A percentile compares a stretch with the other conserved stretches of the same genome.
Evolutionary conservation across 345 rosid genomes (phyloP).

Genomic region (Diplotaxis tenuifolia): DNA sequence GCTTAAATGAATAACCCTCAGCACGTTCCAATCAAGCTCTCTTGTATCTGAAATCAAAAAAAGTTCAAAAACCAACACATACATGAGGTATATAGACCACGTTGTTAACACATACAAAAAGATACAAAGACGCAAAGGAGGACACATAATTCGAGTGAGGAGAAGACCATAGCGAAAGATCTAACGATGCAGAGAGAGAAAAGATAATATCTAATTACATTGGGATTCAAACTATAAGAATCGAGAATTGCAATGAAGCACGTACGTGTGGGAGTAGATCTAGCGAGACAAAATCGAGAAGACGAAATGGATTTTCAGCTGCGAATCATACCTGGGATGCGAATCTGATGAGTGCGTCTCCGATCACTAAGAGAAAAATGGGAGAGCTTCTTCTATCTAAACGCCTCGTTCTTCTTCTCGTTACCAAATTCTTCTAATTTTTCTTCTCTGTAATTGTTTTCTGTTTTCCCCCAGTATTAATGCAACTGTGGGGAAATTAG

Average conservation of each 20-base stretch:
- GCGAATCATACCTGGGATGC: constrained; percentile 21
- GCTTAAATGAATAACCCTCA: constrained; percentile 24
- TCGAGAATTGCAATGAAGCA: not conserved
- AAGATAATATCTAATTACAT: not conserved
- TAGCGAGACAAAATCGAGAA: not conserved
- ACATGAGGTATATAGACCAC: constrained; percentile 4
- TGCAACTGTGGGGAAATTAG: not conserved
- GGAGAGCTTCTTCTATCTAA: not conserved
- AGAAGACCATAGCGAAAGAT: not conserved
- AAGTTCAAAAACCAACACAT: constrained; percentile 1
- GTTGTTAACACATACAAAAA: too few relatives aligned
- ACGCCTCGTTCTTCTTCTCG: not conserved
- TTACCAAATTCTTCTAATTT: not conserved
- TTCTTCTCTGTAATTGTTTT: not conserved
- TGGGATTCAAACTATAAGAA: not conserved
- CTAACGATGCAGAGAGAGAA: not conserved
- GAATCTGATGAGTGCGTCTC: constrained; percentile 20
- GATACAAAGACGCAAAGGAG: too few relatives aligned
- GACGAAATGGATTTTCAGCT: constrained; percentile 18
- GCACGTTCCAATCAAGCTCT: constrained; percentile 33
- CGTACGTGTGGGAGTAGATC: not conserved
- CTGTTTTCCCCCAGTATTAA: not conserved
- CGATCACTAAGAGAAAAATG: constrained; percentile 26
- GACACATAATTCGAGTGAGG: too few relatives aligned
- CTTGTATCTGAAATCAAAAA: constrained; percentile 19